Percentiles rank a stretch among this genome's conserved stretches.
Evolutionary conservation across 345 rosid species (phyloP).

Genomic region (Eucalyptus cloeziana): DNA sequence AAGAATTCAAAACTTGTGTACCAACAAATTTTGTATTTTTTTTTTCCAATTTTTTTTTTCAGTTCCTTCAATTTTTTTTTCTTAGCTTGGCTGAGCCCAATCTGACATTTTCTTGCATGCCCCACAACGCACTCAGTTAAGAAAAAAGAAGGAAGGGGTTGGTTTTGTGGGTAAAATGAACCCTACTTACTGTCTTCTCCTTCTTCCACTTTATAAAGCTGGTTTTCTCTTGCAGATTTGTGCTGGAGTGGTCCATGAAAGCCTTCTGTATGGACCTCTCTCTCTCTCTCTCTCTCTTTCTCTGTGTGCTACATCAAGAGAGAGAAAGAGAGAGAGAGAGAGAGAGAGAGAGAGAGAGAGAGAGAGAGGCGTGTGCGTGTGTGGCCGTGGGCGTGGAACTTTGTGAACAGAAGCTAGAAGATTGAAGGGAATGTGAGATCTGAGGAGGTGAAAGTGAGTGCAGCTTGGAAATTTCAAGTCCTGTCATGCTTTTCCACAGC

Average conservation of each 20-base stretch:
- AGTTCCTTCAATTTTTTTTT: neutral
- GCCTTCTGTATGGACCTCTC: conserved; percentile 3
- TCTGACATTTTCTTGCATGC: neutral
- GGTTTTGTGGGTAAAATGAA: conserved; percentile 5
- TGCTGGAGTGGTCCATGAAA: conserved; percentile 40
- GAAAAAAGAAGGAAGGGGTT: neutral
- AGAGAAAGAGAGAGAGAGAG: neutral
- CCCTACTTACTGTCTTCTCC: conserved; percentile 12
- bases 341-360: too few species aligned
- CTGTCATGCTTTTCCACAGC: conserved; percentile 90
- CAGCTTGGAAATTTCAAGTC: conserved; percentile 2
- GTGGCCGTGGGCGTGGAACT: neutral
- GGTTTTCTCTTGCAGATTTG: neutral
- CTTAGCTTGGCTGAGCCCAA: neutral
- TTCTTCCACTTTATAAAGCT: conserved; percentile 37
- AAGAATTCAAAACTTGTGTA: neutral
- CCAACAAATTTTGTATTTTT: neutral
- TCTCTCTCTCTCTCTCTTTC: neutral
- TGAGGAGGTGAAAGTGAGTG: neutral
- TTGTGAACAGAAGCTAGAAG: neutral
- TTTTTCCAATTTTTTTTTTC: neutral
- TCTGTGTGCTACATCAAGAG: neutral
- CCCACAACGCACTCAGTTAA: neutral
- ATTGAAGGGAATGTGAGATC: conserved; percentile 6
- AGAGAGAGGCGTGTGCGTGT: neutral